Base-by-base conservation (phyloP, 2,329 filamentous ascomycete genomes). In the Neonectria punicea region DNA sequence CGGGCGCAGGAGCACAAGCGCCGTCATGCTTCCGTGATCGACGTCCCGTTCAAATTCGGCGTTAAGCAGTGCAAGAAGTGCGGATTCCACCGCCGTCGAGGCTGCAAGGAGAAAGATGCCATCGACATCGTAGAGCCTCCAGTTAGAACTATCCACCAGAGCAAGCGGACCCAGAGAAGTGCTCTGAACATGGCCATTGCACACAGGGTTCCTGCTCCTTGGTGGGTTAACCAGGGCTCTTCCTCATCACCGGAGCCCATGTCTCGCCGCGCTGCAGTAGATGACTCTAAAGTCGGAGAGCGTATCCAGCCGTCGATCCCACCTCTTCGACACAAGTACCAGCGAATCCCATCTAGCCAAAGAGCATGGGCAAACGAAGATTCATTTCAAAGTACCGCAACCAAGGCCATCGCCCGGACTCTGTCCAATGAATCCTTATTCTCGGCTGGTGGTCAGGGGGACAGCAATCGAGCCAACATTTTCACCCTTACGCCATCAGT, bases 31-130 rank as follows among this genome's bases (percentile, higher is more conserved):
- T 56, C 25, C 43, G 43, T 32, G 25, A 47, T 63, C n/a, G 56
- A 58, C 39, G 55, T 66, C 28, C 56, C 64, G 43, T 61, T 66
- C n/a, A 43, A 8, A 10, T 66, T 59, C 22, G 36, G 56, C 25
- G 14, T 36, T 13, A 67, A 64, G 55, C 67, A 69, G 57, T 73
- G 66, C 46, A 54, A 49, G n/a, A 65, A 54, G 43, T 69, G 69
- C 46, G 71, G 64, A 36, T 62, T 44, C 36, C 71, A 70, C 20
- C 55, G 61, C 8, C 50, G 57, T 25, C 63, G 62, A 39, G 43
- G 32, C 25, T 72, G 70, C 51, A 61, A 49, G n/a, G 47, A 36
- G 14, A 62, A 65, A 9, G 64, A 69, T 20, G 22, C 61, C 46
- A 41, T 34, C 18, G 30, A 46, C 22, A 13, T 13, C 34, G 20